These are phyloP conservation scores for Colletotrichum navitas DNA, from an alignment of 2,329 filamentous ascomycete species.

Conservation along the genomic window DNA sequence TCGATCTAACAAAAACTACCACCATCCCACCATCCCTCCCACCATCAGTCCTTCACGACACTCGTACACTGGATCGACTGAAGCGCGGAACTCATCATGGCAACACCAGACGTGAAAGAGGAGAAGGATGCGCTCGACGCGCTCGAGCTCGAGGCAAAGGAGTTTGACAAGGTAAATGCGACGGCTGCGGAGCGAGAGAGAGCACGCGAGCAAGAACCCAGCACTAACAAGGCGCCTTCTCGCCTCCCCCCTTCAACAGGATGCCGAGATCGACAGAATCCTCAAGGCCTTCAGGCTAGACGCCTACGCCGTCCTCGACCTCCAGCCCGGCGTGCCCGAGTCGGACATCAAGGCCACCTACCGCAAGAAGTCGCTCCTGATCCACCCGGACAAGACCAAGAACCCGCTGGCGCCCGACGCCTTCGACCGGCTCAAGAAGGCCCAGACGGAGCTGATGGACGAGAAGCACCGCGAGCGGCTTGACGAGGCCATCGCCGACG, in stretches of 20 bases:
- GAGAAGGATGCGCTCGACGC: conserved; percentile 83
- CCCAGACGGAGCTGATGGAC: conserved; percentile 90
- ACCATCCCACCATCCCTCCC: not conserved
- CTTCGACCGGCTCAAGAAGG: conserved; percentile 96
- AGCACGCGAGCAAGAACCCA: not conserved
- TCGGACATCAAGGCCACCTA: conserved; percentile 96
- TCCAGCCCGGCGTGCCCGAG: conserved; percentile 94
- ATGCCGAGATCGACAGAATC: conserved; percentile 96
- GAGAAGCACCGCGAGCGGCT: conserved; percentile 89
- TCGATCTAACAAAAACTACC: not conserved
- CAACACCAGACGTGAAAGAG: conserved; percentile 58
- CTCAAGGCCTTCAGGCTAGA: conserved; percentile 86
- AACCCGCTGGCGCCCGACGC: conserved; percentile 93
- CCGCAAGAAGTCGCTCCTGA: conserved; percentile 97
- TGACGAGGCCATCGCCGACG: conserved; percentile 96
- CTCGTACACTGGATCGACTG: not conserved
- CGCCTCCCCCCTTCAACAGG: conserved; percentile 61
- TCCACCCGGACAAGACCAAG: conserved; percentile 97
- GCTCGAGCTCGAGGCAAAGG: conserved; percentile 87
- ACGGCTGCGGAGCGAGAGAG: conserved; percentile 1
- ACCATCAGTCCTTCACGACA: not conserved
- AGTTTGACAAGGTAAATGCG: conserved; percentile 82
- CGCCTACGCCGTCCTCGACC: conserved; percentile 91
- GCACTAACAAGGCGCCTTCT: not conserved
- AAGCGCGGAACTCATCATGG: conserved; percentile 50